phyloP scores from a whole-genome alignment of 2,329 filamentous ascomycete genomes.

The Trichothecium roseum region DNA sequence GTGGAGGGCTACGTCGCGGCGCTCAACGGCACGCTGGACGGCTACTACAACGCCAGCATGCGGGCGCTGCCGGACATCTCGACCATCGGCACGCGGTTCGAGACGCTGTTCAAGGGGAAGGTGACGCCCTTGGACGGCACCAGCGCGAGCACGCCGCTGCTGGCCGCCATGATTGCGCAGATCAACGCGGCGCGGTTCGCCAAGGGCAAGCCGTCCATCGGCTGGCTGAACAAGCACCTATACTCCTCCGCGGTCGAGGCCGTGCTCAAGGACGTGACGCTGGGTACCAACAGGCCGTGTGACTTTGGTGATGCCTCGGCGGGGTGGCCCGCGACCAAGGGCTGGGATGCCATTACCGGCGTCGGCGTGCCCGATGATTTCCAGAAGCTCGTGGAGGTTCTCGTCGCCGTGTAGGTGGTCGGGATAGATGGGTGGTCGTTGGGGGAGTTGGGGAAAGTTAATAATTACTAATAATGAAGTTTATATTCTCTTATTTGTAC shows the following conservation, averaged over 20 bases:
- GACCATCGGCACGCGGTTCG: constrained; percentile 48
- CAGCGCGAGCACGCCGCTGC: constrained; percentile 41
- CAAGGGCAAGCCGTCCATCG: constrained; percentile 35
- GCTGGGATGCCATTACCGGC: constrained; percentile 40
- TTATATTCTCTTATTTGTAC: too few species aligned
- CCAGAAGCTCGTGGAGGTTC: constrained; percentile 20
- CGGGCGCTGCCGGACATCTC: constrained; percentile 41
- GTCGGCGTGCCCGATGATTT: constrained; percentile 35
- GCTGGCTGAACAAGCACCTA: constrained; percentile 41
- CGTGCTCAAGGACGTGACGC: constrained; percentile 29
- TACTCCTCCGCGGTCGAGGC: constrained; percentile 27
- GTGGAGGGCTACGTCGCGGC: constrained; percentile 28
- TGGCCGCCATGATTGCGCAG: constrained; percentile 43
- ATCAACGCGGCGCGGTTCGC: constrained; percentile 43
- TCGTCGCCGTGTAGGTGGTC: constrained; percentile 16
- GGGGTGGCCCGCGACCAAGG: constrained; percentile 33
- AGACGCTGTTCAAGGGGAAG: constrained; percentile 19
- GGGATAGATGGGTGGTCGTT: too few species aligned
- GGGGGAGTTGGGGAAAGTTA: too few species aligned
- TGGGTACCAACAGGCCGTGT: constrained; percentile 30
- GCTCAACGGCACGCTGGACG: constrained; percentile 30
- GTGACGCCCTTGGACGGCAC: constrained; percentile 26
- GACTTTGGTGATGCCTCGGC: constrained; percentile 21
- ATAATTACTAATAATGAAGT: too few species aligned
- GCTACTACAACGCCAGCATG: constrained; percentile 32